Percentiles rank a stretch among this genome's conserved stretches.
These are phyloP conservation scores for Jaltomata sinuosa DNA, from an alignment of 257 asterid genomes.

Conservation along the genomic window DNA sequence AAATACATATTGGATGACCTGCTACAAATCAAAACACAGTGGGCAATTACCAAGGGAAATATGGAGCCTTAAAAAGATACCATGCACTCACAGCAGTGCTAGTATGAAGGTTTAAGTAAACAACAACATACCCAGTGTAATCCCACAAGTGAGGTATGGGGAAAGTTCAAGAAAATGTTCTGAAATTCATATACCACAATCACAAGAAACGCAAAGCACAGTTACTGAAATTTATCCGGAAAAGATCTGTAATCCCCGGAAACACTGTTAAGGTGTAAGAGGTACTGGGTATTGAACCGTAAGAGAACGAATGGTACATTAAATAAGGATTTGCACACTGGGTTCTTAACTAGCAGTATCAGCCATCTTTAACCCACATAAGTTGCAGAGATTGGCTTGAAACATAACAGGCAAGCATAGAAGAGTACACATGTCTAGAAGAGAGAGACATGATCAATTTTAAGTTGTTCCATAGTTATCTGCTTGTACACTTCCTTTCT, in stretches of 20 bases:
- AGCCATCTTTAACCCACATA: background rate
- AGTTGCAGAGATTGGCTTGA: background rate
- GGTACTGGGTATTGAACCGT: background rate
- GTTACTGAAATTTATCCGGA: background rate
- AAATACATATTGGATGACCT: slow-evolving; percentile 40
- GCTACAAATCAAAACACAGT: no score
- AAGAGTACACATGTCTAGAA: background rate
- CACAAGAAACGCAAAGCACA: background rate
- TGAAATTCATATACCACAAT: background rate
- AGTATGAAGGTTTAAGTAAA: background rate
- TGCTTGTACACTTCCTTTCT: no score
- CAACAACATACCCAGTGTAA: no score
- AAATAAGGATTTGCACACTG: background rate
- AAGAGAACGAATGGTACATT: background rate
- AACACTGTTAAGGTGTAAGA: background rate
- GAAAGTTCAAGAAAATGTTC: no score
- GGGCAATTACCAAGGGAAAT: background rate
- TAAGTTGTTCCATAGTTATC: no score
- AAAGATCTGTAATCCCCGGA: background rate
- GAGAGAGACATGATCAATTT: no score
- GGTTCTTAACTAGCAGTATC: background rate
- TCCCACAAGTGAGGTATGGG: no score
- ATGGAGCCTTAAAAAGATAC: no score
- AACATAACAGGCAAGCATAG: background rate
- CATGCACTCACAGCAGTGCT: background rate